Conservation (phyloP, 2,329 filamentous ascomycete species). For the Sclerotiophoma versabilis region DNA sequence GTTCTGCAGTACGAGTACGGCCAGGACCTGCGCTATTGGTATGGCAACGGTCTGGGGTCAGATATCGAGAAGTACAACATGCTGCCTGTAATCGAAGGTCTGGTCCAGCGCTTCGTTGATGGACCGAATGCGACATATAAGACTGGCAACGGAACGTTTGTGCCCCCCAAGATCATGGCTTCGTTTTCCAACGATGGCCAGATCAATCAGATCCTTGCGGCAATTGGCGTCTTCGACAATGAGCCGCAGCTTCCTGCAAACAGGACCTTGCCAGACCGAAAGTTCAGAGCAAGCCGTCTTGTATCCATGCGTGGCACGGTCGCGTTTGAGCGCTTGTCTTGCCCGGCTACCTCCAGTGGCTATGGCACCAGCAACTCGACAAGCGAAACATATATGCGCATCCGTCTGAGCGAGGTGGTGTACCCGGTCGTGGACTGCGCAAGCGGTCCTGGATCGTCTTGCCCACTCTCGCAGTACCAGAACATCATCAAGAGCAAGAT, state of each 20-base stretch:
- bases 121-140: slow-evolving; percentile 61
- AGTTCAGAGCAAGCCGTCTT: slow-evolving; percentile 64
- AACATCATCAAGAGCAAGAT: slow-evolving; percentile 54
- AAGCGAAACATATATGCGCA: slow-evolving; percentile 59
- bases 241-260: slow-evolving; percentile 59
- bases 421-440: slow-evolving; percentile 66
- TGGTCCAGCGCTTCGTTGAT: slow-evolving; percentile 61
- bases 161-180: slow-evolving; percentile 64
- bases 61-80: slow-evolving; percentile 64
- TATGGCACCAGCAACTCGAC: slow-evolving; percentile 12
- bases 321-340: slow-evolving; percentile 68
- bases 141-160: slow-evolving; percentile 56
- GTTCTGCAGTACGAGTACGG: slow-evolving; percentile 70
- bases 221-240: slow-evolving; percentile 67
- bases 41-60: slow-evolving; percentile 66
- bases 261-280: slow-evolving; percentile 56
- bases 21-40: slow-evolving; percentile 73
- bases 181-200: slow-evolving; percentile 73
- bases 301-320: slow-evolving; percentile 71
- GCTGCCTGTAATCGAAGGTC: slow-evolving; percentile 65
- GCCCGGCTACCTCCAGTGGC: slow-evolving; percentile 35
- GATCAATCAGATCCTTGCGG: slow-evolving; percentile 66
- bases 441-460: slow-evolving; percentile 58
- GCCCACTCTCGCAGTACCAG: slow-evolving; percentile 42
- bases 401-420: slow-evolving; percentile 68